These are phyloP conservation scores for Cercophora sp. DNA, from an alignment of 495 filamentous ascomycete genomes.

Conservation along the genomic window DNA sequence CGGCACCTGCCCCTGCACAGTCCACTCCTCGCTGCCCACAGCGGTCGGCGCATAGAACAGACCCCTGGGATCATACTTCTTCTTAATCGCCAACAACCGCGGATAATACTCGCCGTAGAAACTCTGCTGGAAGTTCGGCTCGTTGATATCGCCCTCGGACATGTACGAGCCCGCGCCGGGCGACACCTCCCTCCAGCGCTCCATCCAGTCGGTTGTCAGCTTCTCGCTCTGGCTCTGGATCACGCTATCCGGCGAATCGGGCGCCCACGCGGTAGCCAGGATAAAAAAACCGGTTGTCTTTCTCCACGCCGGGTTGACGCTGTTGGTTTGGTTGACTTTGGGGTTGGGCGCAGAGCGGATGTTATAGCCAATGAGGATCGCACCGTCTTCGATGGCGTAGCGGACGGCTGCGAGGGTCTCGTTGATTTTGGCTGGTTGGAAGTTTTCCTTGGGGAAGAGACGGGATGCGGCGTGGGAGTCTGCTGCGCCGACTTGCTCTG, in stretches of 20 bases:
- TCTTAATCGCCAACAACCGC: slow-evolving; percentile 48
- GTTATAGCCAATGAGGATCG: slow-evolving; percentile 47
- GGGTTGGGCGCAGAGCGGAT: slow-evolving; percentile 39
- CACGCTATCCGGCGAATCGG: slow-evolving; percentile 33
- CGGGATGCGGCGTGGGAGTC: slow-evolving; percentile 41
- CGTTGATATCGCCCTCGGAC: slow-evolving; percentile 50
- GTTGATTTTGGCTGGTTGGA: slow-evolving; percentile 34
- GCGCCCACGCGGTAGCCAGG: slow-evolving; percentile 33
- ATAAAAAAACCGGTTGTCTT: slow-evolving; percentile 44
- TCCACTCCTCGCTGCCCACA: slow-evolving; percentile 53
- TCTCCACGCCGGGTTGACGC: slow-evolving; percentile 50
- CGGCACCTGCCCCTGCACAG: slow-evolving; percentile 16
- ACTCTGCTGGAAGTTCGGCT: slow-evolving; percentile 56
- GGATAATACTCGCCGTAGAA: slow-evolving; percentile 56
- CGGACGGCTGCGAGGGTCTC: slow-evolving; percentile 44
- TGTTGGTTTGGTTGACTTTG: slow-evolving; percentile 33
- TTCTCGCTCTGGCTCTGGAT: slow-evolving; percentile 39
- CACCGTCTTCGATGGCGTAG: slow-evolving; percentile 40
- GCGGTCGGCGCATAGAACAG: slow-evolving; percentile 54
- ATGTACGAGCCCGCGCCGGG: slow-evolving; percentile 43
- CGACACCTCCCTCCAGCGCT: slow-evolving; percentile 35
- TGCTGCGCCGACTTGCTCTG: slow-evolving; percentile 41
- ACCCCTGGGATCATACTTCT: slow-evolving; percentile 49
- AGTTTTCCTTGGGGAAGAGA: slow-evolving; percentile 51
- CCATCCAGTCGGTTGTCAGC: slow-evolving; percentile 50